Evolutionary conservation across 306 rosid species (phyloP), one percentile per base, ranked within the genome.

Genomic region (Malus asiatica): DNA sequence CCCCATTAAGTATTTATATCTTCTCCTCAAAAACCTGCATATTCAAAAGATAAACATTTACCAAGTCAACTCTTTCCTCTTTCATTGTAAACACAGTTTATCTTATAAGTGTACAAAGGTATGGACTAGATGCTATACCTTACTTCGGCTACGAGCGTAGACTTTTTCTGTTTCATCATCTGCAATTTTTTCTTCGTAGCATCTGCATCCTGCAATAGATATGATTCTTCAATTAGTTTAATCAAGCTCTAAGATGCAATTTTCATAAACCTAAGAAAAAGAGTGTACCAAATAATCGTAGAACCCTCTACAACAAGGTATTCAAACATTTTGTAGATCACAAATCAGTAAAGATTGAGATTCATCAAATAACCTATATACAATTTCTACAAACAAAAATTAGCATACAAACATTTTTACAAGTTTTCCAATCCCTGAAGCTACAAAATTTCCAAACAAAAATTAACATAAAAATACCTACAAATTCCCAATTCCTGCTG

Each of bases 11-110:
- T 89, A 84, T 45, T 83, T 74, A 80, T 82, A 87, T 22, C 99
- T 87, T 70, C 82, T 83, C 87, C 89, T 89, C 76, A 89, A 82
- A 82, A 96, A 96, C 59, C 99, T 96, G 89, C 79, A 84, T 77
- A 74, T 58, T 25, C 75, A 59, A 30, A 44, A 42, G 19, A 32
- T 4, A n/a, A 75, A 67, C 25, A 66, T 15, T 4, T 40, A 53
- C 32, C 72, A 74, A 74, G 55, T 78, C 67, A 71, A 57, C 1
- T 27, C 70, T 48, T 35, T 44, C 29, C 42, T 6, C 27, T 13
- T 33, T 68, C 62, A 82, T 46, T 15, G 30, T 19, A 63, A 48
- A 14, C 29, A 20, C 13, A 78, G 6, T 22, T 76, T 32, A 73
- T 77, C 27, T 15, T 27, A 48, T 5, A 18, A 27, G n/a, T 62